Percentiles rank a stretch among this genome's conserved stretches.
Evolutionary conservation across 352 stramenopile species (phyloP).

Genomic region (Phytophthora idaei): DNA sequence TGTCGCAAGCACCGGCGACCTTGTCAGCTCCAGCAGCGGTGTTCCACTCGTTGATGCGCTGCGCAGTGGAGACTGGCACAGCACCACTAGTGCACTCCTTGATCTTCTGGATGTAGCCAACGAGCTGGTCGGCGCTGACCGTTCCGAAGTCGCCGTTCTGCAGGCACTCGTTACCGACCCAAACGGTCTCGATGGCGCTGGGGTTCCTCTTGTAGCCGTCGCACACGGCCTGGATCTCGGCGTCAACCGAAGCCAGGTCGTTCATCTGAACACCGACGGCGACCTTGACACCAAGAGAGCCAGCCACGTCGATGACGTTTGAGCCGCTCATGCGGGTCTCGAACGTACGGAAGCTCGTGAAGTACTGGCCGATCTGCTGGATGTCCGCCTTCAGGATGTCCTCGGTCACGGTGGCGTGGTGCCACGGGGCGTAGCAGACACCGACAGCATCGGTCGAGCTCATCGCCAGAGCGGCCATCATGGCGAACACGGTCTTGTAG

Average conservation of each 20-base stretch:
- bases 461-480: conserved; percentile 32
- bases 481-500: conserved; percentile 46
- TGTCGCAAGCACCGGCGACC: conserved; percentile 30
- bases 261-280: conserved; percentile 69
- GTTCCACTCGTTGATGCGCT: conserved; percentile 77
- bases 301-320: conserved; percentile 58
- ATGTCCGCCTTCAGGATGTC: conserved; percentile 44
- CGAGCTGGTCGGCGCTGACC: conserved; percentile 42
- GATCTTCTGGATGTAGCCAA: conserved; percentile 60
- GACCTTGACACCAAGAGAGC: conserved; percentile 51
- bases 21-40: conserved; percentile 23
- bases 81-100: conserved; percentile 46
- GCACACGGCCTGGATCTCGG: conserved; percentile 67
- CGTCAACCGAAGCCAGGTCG: conserved; percentile 41
- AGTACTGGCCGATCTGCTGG: conserved; percentile 45
- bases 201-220: conserved; percentile 47
- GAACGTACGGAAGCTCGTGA: conserved; percentile 73
- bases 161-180: conserved; percentile 81
- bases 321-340: conserved; percentile 56
- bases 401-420: conserved; percentile 41
- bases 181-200: conserved; percentile 53
- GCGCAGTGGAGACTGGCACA: conserved; percentile 65
- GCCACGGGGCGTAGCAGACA: conserved; percentile 72
- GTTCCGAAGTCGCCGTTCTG: conserved; percentile 54
- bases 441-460: conserved; percentile 29